phyloP scores from a whole-genome alignment of 2,329 filamentous ascomycete genomes.

The Huntiella abstrusa region DNA sequence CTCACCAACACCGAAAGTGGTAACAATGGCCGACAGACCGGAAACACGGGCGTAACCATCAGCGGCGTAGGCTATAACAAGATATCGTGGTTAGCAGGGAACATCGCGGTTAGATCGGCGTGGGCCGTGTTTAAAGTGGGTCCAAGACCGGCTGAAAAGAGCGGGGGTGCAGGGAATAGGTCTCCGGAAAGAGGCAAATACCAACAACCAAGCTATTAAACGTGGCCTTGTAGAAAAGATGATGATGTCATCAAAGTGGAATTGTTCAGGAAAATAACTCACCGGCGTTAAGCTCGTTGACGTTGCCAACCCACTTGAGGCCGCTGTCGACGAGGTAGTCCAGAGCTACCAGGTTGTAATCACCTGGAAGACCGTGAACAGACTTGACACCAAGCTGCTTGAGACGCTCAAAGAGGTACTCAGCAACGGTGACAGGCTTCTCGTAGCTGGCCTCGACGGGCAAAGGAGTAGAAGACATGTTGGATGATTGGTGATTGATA shows the following conservation, averaged over 20 bases:
- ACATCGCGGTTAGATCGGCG: background rate
- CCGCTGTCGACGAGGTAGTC: constrained; percentile 43
- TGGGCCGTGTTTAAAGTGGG: background rate
- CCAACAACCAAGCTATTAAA: background rate
- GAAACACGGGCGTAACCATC: constrained; percentile 62
- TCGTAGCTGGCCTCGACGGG: constrained; percentile 17
- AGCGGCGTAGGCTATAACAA: constrained; percentile 46
- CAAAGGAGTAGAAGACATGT: constrained; percentile 1
- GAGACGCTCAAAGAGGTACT: constrained; percentile 49
- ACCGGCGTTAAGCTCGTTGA: constrained; percentile 58
- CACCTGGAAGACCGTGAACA: constrained; percentile 50
- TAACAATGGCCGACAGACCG: constrained; percentile 50
- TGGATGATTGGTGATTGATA: background rate
- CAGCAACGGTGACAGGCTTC: constrained; percentile 39
- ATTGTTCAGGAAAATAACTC: constrained; percentile 16
- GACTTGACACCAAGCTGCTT: constrained; percentile 45
- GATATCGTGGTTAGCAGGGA: constrained; percentile 13
- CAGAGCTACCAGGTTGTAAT: constrained; percentile 52
- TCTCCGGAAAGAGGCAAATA: background rate
- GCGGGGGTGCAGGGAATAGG: background rate
- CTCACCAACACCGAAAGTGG: constrained; percentile 59
- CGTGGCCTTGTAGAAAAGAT: background rate
- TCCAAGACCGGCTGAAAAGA: background rate
- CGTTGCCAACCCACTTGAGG: constrained; percentile 48
- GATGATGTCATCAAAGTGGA: background rate